Evolutionary conservation across 176 grass and related monocot genomes (phyloP).

Genomic region (Oryza meridionalis): DNA sequence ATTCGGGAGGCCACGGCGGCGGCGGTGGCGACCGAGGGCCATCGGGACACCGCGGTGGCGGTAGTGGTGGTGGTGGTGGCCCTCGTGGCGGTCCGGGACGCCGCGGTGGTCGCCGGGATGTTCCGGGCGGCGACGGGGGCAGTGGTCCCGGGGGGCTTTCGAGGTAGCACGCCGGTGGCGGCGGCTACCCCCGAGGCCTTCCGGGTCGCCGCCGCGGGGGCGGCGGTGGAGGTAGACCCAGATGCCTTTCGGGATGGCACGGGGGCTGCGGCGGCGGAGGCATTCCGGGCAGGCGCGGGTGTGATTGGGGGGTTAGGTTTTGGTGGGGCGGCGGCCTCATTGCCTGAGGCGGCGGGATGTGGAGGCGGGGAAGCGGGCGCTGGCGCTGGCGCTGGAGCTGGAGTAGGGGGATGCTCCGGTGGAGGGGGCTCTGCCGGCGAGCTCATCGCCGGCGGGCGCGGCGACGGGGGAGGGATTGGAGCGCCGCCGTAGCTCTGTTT

Average conservation of each 20-base stretch:
- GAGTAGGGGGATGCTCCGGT: conserved; percentile 23
- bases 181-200: background rate
- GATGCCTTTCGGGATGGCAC: background rate
- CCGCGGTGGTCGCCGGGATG: background rate
- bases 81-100: background rate
- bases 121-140: too few species aligned
- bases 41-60: background rate
- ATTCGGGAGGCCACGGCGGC: too few species aligned
- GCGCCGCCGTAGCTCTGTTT: background rate
- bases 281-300: background rate
- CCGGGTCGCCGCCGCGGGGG: background rate
- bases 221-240: background rate
- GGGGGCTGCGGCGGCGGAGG: background rate
- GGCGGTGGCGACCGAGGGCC: background rate
- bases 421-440: conserved; percentile 22
- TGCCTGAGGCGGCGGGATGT: conserved; percentile 11
- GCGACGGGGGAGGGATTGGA: background rate
- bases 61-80: background rate
- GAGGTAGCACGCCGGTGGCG: background rate
- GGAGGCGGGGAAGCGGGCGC: conserved; percentile 23
- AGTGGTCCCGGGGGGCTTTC: too few species aligned
- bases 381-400: conserved; percentile 19
- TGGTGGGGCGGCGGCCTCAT: conserved; percentile 15
- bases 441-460: conserved; percentile 19
- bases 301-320: conserved; percentile 36